These are phyloP conservation scores for Botrytis porri DNA, from an alignment of 2,329 filamentous ascomycete genomes.

Conservation along the genomic window DNA sequence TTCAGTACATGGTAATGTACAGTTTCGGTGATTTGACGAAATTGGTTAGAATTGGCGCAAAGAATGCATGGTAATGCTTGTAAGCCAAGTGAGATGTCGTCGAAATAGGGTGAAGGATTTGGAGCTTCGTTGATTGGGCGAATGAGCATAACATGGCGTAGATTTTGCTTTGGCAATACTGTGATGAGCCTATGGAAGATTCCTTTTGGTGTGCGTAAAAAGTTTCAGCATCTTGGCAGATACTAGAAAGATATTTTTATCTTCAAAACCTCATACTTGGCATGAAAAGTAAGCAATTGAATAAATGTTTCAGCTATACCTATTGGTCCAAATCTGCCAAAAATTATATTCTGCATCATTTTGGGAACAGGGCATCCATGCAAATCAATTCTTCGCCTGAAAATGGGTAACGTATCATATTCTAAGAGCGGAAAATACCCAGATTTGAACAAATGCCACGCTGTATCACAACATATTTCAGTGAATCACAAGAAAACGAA, in stretches of 20 bases:
- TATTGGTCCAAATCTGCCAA: background rate
- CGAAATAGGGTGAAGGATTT: conserved; percentile 11
- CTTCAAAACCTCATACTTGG: conserved; percentile 9
- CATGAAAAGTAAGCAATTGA: background rate
- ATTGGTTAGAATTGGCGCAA: conserved; percentile 1
- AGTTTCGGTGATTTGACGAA: background rate
- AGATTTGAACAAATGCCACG: background rate
- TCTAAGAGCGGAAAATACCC: background rate
- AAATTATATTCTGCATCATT: background rate
- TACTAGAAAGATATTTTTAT: conserved; percentile 13
- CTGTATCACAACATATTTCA: background rate
- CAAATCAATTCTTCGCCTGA: background rate
- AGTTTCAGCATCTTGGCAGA: conserved; percentile 19
- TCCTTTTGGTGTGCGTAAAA: background rate
- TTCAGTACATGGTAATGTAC: background rate
- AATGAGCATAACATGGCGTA: conserved; percentile 14
- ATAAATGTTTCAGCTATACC: background rate
- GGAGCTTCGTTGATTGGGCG: conserved; percentile 7
- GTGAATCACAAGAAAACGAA: background rate
- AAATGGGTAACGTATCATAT: conserved; percentile 12
- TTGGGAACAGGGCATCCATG: background rate
- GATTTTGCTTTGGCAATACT: background rate
- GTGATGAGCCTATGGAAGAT: background rate
- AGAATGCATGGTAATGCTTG: conserved; percentile 11
- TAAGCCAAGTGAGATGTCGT: conserved; percentile 15